A percentile compares a stretch with the other conserved stretches of the same genome.
These are phyloP conservation scores for Perkinsus chesapeaki DNA, from an alignment of 169 alveolate genomes.

Conservation along the genomic window DNA sequence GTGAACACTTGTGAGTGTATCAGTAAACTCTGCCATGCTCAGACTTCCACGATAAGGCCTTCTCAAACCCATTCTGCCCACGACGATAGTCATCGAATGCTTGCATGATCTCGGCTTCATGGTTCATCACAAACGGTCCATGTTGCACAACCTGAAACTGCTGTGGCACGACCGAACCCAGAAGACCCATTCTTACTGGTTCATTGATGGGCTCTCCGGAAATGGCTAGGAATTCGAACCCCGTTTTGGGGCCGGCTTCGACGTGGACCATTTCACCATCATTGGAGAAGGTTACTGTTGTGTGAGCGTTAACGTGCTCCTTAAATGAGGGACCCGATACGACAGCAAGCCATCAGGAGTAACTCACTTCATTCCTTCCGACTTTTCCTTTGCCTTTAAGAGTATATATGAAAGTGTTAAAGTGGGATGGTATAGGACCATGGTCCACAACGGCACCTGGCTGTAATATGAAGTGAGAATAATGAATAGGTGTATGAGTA, in stretches of 20 bases:
- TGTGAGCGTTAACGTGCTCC: neutral
- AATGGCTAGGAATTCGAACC: neutral
- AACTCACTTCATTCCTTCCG: too few species aligned
- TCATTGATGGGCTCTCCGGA: neutral
- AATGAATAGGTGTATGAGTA: too few species aligned
- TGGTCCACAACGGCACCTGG: too few species aligned
- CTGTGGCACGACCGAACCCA: neutral
- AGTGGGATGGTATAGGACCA: neutral
- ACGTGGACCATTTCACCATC: neutral
- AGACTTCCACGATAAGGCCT: neutral
- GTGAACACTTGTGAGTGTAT: too few species aligned
- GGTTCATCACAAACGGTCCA: neutral
- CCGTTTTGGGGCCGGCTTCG: too few species aligned
- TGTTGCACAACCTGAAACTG: neutral
- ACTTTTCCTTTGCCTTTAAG: neutral
- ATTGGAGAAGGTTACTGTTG: slow-evolving; percentile 1
- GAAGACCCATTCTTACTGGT: too few species aligned
- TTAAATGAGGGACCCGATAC: neutral
- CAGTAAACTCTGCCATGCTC: too few species aligned
- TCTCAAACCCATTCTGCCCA: neutral
- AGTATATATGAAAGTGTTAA: neutral
- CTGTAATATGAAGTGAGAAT: too few species aligned
- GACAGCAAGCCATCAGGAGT: neutral
- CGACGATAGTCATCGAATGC: neutral
- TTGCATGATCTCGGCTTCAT: neutral